Conservation (phyloP, 1,284 basidiomycete genomes). For the Heterobasidion occidentale region DNA sequence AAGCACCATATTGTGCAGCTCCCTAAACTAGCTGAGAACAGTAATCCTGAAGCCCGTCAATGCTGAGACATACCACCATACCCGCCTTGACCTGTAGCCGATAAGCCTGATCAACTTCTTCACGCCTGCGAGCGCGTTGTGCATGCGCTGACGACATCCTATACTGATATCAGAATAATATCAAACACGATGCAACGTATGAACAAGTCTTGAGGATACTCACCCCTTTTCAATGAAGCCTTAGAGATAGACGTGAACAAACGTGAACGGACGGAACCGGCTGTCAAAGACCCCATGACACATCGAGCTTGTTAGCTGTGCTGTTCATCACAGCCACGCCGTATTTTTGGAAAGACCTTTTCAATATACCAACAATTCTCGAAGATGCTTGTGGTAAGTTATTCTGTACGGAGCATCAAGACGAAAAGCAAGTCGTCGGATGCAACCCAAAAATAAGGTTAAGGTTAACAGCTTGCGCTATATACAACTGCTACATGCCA, state of each 20-base stretch:
- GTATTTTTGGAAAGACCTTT: background rate
- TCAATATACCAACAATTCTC: background rate
- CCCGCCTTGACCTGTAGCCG: slow-evolving; percentile 46
- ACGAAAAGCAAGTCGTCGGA: background rate
- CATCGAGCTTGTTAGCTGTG: background rate
- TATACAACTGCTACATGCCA: too few relatives aligned
- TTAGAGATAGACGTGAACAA: too few relatives aligned
- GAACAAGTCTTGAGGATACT: too few relatives aligned
- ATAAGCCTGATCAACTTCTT: slow-evolving; percentile 48
- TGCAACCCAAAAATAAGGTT: background rate
- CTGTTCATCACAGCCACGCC: background rate
- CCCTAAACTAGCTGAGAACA: slow-evolving; percentile 33
- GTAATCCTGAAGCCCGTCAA: background rate
- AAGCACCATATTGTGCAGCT: slow-evolving; percentile 39
- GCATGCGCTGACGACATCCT: background rate
- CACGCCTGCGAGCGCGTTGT: slow-evolving; percentile 33
- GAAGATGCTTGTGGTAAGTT: background rate
- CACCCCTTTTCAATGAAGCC: too few relatives aligned
- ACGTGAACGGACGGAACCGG: background rate
- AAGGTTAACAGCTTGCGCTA: background rate
- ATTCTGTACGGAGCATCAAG: background rate
- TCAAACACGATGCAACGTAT: background rate
- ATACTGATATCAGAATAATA: background rate
- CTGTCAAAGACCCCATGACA: background rate
- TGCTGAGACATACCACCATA: slow-evolving; percentile 27